Evolutionary conservation across 345 rosid species (phyloP).

Genomic region (Linum trigynum): DNA sequence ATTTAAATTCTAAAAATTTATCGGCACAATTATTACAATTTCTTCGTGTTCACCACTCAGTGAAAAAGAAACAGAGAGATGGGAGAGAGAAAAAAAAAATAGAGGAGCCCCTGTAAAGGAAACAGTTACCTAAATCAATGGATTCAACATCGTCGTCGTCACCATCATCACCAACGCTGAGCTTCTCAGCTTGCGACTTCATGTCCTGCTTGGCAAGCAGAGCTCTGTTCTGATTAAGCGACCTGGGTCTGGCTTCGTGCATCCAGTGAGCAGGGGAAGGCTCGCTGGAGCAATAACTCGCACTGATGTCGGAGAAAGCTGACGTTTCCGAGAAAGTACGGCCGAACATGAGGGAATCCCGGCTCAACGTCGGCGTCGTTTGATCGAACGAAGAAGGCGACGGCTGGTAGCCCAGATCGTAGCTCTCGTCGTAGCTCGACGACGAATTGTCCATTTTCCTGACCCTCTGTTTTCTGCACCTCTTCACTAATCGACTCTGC

Average conservation of each 20-base stretch:
- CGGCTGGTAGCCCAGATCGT: conserved; percentile 42
- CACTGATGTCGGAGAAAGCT: neutral
- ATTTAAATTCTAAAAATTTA: no score
- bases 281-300: neutral
- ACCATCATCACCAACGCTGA: neutral
- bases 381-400: conserved; percentile 23
- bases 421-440: conserved; percentile 19
- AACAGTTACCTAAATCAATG: neutral
- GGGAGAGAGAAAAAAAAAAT: no score
- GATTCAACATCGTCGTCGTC: neutral
- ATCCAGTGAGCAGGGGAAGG: neutral
- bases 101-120: no score
- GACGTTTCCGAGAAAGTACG: neutral
- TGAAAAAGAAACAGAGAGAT: no score
- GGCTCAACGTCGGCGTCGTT: neutral
- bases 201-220: neutral
- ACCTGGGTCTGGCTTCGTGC: neutral
- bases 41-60: no score
- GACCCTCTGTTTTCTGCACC: no score
- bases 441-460: conserved; percentile 18
- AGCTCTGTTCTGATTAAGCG: neutral
- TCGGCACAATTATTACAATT: no score
- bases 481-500: neutral
- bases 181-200: neutral
- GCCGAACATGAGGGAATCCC: neutral